Base-by-base conservation (phyloP, 2,329 filamentous ascomycete species). In the Aureobasidium subglaciale region DNA sequence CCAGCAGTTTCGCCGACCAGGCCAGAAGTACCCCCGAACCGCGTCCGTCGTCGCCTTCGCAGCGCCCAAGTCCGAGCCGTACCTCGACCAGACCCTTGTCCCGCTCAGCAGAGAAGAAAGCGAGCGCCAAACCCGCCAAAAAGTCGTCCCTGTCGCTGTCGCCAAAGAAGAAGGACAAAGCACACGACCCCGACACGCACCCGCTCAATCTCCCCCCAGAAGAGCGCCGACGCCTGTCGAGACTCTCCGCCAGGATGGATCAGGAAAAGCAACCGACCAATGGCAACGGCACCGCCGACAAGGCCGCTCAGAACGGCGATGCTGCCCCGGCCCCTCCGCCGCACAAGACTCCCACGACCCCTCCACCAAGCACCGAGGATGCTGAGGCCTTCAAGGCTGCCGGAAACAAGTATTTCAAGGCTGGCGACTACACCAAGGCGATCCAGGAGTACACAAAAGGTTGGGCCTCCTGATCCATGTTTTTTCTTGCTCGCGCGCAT, bases 351-450 rank as follows among this genome's bases (percentile, higher is more conserved):
- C 73, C 72, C 10, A 72, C 77, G 40, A 79, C 72, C 64, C 73
- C 77, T 16, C 73, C 74, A 46, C 71, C 75, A 32, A 61, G 60
- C 61, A 60, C 71, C 64, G 72, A 74, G 38, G 89, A 96, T 68
- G 90, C 92, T 24, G 93, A 99, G 74, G 79, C 84, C 11, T 96
- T 86, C 81, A 99, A 99, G 78, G 83, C 88, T 64, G 83, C 88
- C 2, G 93, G 93, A 58, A 99, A 99, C 76, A 93, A 93, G 67
- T 92, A 89, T 68, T 99, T 96, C 81, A 97, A 96, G 77, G 88
- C 91, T 61, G 89, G 87, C 69, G 88, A 96, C 67, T 99, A 92
- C 71, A 75, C 79, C 59, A 86, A 87, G 68, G 92, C 93, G 22
- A 91, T 97, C 69, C 82, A 88, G 63, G 90, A 96, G 71, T 99